Evolutionary conservation across 2,329 filamentous ascomycete genomes (phyloP).

Genomic region (Monilinia fructicola): DNA sequence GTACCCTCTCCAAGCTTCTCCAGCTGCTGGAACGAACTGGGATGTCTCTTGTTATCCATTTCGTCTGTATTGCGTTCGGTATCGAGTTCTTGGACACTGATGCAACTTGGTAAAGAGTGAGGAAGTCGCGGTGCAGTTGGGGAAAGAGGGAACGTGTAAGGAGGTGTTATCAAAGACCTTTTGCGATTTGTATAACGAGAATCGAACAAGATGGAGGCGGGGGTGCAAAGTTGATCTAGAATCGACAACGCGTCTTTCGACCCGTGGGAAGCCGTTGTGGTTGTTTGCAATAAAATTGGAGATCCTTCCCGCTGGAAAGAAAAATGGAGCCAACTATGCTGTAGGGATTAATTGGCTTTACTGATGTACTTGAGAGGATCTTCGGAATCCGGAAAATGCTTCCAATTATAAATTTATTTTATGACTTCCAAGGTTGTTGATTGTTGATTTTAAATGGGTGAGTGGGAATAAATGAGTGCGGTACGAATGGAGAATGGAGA

Average conservation of each 20-base stretch:
- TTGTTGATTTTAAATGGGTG: not conserved
- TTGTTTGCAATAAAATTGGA: conserved; percentile 11
- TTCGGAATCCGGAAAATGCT: not conserved
- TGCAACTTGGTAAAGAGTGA: conserved; percentile 38
- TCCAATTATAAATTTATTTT: conserved; percentile 12
- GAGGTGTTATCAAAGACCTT: conserved; percentile 35
- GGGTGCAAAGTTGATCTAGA: conserved; percentile 42
- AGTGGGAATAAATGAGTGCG: not conserved
- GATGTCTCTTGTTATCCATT: conserved; percentile 86
- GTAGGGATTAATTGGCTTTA: not conserved
- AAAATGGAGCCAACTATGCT: conserved; percentile 7
- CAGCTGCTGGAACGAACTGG: conserved; percentile 93
- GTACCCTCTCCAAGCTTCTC: conserved; percentile 98
- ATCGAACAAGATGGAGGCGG: conserved; percentile 46
- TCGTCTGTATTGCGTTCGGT: conserved; percentile 30
- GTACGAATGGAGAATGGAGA: not conserved
- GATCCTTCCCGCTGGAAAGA: conserved; percentile 12
- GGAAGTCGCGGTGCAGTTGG: conserved; percentile 31
- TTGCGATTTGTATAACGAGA: conserved; percentile 41
- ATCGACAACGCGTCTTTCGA: conserved; percentile 38
- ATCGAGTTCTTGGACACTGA: conserved; percentile 40
- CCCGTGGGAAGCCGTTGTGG: conserved; percentile 40
- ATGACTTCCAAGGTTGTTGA: too few species aligned
- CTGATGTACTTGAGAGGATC: conserved; percentile 7
- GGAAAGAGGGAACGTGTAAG: conserved; percentile 39